These are phyloP conservation scores for Podospora comata DNA, from an alignment of 495 filamentous ascomycete genomes.

Conservation along the genomic window DNA sequence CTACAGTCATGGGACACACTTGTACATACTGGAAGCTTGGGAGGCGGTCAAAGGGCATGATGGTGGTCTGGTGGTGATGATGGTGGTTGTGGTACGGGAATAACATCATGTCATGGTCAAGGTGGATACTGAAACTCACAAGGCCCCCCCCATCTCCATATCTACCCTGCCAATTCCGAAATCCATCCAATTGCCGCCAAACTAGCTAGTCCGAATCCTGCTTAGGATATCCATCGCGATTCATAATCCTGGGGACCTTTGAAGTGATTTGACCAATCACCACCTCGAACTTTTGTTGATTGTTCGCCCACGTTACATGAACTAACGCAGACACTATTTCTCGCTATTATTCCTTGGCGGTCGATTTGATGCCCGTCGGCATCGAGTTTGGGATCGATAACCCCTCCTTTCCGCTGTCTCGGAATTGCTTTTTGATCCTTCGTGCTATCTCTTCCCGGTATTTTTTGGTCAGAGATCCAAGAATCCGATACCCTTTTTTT, in stretches of 20 bases:
- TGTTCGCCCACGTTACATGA: not conserved
- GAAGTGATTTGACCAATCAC: not conserved
- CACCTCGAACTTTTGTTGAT: not conserved
- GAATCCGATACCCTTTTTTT: not conserved
- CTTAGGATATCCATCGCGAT: not conserved
- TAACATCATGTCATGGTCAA: too few species aligned
- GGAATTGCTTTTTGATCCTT: not conserved
- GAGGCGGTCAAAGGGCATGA: too few species aligned
- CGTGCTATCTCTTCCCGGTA: not conserved
- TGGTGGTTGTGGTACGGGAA: too few species aligned
- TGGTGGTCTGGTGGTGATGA: too few species aligned
- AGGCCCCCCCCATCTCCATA: not conserved
- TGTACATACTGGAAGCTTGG: not conserved
- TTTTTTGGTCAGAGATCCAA: not conserved
- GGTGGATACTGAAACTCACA: not conserved
- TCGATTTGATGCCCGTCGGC: not conserved
- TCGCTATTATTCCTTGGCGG: not conserved
- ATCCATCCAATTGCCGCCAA: not conserved
- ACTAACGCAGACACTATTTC: not conserved
- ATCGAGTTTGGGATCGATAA: not conserved
- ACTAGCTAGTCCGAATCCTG: not conserved
- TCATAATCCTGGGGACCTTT: not conserved
- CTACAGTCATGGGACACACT: not conserved
- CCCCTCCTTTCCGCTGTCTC: not conserved
- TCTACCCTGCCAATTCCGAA: not conserved